Conservation (phyloP, 1,284 basidiomycete genomes). For the Meripilus lineatus region DNA sequence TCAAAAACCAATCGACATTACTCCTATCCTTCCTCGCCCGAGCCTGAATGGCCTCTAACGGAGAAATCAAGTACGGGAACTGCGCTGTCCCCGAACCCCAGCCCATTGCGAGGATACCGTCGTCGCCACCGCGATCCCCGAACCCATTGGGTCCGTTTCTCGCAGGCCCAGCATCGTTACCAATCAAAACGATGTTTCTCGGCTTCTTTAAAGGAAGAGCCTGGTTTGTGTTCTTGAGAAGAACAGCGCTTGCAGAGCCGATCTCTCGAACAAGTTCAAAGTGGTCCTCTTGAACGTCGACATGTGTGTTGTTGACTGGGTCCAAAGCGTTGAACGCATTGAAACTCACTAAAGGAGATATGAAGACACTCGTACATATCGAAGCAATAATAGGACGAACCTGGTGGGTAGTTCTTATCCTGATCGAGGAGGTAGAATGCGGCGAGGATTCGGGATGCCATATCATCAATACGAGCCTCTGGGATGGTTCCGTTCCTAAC, state of each 20-base stretch:
- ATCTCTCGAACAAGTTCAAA: constrained; percentile 66
- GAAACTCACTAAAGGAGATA: constrained; percentile 38
- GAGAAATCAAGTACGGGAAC: constrained; percentile 60
- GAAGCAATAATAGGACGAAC: constrained; percentile 8
- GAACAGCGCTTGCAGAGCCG: constrained; percentile 70
- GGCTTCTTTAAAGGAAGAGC: constrained; percentile 66
- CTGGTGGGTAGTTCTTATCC: constrained; percentile 48
- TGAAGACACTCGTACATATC: not conserved
- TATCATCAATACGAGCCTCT: constrained; percentile 60
- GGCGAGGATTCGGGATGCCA: constrained; percentile 62
- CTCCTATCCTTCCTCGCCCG: constrained; percentile 57
- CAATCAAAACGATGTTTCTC: constrained; percentile 55
- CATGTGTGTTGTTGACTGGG: constrained; percentile 52
- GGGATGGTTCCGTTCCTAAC: constrained; percentile 70
- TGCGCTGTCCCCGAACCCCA: constrained; percentile 58
- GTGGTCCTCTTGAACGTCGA: constrained; percentile 79
- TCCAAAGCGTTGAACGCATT: constrained; percentile 52
- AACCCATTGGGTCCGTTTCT: constrained; percentile 71
- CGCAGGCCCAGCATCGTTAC: constrained; percentile 66
- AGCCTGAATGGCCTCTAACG: constrained; percentile 68
- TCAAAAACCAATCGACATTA: constrained; percentile 51
- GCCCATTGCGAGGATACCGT: constrained; percentile 78
- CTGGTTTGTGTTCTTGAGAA: constrained; percentile 73
- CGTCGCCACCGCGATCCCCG: constrained; percentile 55
- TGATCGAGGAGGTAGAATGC: constrained; percentile 61